Percentiles rank a stretch among this genome's conserved stretches.
phyloP scores from a whole-genome alignment of 768 basidiomycete species.

The Chlorophyllum brunneum region DNA sequence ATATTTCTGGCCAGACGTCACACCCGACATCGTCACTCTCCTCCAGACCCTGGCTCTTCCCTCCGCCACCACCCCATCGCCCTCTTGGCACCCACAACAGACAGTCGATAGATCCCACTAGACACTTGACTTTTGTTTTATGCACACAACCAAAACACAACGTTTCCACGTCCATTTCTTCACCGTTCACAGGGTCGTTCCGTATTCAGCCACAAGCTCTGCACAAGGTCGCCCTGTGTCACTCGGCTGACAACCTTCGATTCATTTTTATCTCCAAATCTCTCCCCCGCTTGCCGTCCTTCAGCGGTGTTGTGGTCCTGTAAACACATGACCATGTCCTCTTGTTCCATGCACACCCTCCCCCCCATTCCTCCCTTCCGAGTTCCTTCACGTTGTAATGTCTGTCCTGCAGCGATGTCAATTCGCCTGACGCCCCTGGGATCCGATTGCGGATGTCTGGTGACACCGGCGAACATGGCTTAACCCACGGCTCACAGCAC shows the following conservation, averaged over 20 bases:
- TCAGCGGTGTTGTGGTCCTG: too few relatives aligned
- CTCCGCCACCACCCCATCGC: constrained; percentile 4
- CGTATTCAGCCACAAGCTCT: constrained; percentile 17
- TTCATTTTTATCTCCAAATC: constrained; percentile 2
- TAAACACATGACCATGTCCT: neutral
- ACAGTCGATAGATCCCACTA: neutral
- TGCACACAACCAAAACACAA: constrained; percentile 3
- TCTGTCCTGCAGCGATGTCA: neutral
- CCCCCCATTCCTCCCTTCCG: too few relatives aligned
- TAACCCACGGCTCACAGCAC: neutral
- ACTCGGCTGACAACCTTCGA: neutral
- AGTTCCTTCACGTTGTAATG: neutral
- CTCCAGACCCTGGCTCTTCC: constrained; percentile 17
- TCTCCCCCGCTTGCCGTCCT: neutral
- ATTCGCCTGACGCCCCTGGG: neutral
- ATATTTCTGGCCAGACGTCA: constrained; percentile 36
- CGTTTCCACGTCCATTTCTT: constrained; percentile 8
- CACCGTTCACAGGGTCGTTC: constrained; percentile 19
- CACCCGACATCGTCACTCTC: constrained; percentile 9
- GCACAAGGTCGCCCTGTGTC: constrained; percentile 6
- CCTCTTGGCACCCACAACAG: too few relatives aligned
- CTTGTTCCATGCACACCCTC: neutral
- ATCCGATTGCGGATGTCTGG: constrained; percentile 11
- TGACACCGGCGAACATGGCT: neutral
- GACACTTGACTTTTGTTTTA: neutral